Evolutionary conservation across 352 stramenopile species (phyloP).

Genomic region (Globisporangium solare): DNA sequence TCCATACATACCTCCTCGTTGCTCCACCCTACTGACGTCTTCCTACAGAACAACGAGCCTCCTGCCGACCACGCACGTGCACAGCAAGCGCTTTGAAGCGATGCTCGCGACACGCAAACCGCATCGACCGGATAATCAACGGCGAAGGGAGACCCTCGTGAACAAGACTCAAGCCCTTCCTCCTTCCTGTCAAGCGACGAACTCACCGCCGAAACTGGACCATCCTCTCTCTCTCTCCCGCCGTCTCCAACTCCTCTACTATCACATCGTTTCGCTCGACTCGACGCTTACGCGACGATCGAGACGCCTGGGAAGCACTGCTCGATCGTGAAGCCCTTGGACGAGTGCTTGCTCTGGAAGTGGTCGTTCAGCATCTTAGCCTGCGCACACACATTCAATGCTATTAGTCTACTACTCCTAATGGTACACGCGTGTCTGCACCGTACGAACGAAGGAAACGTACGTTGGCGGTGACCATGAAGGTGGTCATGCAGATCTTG

Average conservation of each 20-base stretch:
- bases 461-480: constrained; percentile 83
- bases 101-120: too few relatives aligned
- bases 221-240: neutral
- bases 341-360: constrained; percentile 74
- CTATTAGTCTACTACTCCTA: neutral
- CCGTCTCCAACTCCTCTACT: neutral
- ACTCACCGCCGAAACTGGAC: too few relatives aligned
- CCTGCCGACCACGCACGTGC: too few relatives aligned
- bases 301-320: constrained; percentile 14
- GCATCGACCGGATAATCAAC: neutral
- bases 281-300: too few relatives aligned
- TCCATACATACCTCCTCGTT: neutral
- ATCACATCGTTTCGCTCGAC: too few relatives aligned
- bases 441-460: constrained; percentile 18
- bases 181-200: too few relatives aligned
- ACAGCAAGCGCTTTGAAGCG: too few relatives aligned
- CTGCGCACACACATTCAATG: constrained; percentile 17
- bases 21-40: too few relatives aligned
- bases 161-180: too few relatives aligned
- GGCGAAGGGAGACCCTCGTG: too few relatives aligned
- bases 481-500: constrained; percentile 87
- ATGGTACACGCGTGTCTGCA: neutral
- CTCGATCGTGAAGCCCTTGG: constrained; percentile 70
- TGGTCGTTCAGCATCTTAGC: constrained; percentile 70
- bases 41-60: too few relatives aligned